A percentile compares a stretch with the other conserved stretches of the same genome.
These are phyloP conservation scores for Globisporangium paddicum DNA, from an alignment of 352 stramenopile species.

Conservation along the genomic window DNA sequence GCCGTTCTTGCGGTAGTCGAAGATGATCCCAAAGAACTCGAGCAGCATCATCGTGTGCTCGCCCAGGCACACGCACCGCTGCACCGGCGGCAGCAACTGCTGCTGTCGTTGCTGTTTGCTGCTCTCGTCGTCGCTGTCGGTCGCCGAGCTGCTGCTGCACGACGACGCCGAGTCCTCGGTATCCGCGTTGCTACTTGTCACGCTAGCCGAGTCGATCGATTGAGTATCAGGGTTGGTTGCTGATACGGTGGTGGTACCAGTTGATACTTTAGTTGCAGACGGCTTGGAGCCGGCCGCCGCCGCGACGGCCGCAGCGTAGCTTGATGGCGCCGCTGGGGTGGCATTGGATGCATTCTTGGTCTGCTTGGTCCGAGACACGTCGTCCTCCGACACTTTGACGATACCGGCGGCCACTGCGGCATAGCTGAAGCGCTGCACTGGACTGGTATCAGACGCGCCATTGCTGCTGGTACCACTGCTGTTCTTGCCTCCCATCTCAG, in stretches of 20 bases:
- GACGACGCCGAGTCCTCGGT: constrained; percentile 70
- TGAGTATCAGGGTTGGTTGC: constrained; percentile 8
- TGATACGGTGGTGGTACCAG: not conserved
- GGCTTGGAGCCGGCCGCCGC: constrained; percentile 19
- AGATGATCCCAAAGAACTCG: constrained; percentile 84
- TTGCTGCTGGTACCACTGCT: not conserved
- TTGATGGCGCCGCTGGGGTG: constrained; percentile 34
- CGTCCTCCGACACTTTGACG: constrained; percentile 26
- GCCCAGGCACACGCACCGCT: constrained; percentile 45
- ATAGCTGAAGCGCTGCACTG: constrained; percentile 56
- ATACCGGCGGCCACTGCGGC: constrained; percentile 66
- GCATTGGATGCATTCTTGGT: not conserved
- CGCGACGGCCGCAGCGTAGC: constrained; percentile 65
- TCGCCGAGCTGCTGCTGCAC: constrained; percentile 38
- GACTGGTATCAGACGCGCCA: constrained; percentile 1
- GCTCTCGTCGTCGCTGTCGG: constrained; percentile 54
- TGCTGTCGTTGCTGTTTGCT: constrained; percentile 5
- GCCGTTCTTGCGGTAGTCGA: constrained; percentile 82
- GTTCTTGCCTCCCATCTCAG: constrained; percentile 15
- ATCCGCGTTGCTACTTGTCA: constrained; percentile 76
- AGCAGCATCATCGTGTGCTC: constrained; percentile 74
- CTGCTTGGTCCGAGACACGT: constrained; percentile 6
- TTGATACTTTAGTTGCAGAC: constrained; percentile 7
- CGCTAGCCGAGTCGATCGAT: constrained; percentile 49
- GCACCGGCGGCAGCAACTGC: not conserved